Conservation (phyloP, 306 rosid genomes). For the Gastrolobium villosum region DNA sequence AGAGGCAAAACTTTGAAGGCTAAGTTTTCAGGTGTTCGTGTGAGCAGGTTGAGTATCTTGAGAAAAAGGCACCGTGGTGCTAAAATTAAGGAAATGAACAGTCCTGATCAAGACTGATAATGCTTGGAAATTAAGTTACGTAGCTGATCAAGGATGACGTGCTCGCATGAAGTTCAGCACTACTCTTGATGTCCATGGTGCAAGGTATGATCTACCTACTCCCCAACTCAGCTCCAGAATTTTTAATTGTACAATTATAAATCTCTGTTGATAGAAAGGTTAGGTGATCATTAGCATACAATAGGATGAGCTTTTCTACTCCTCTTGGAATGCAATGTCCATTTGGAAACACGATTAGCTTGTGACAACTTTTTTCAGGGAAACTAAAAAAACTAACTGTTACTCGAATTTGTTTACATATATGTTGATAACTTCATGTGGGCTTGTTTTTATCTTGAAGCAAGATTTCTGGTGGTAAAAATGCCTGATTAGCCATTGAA, state of each 20-base stretch:
- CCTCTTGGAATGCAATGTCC: slow-evolving; percentile 5
- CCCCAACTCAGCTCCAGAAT: background rate
- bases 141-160: slow-evolving; percentile 18
- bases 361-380: background rate
- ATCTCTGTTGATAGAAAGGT: slow-evolving; percentile 20
- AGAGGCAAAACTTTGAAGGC: slow-evolving; percentile 45
- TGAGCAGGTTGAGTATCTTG: slow-evolving; percentile 55
- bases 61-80: slow-evolving; percentile 65
- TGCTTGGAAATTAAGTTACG: background rate
- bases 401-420: slow-evolving; percentile 2
- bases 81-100: slow-evolving; percentile 52
- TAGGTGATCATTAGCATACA: slow-evolving; percentile 17
- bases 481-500: background rate
- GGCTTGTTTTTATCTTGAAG: background rate
- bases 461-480: background rate
- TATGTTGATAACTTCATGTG: slow-evolving; percentile 6
- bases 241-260: background rate
- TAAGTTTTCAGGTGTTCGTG: slow-evolving; percentile 47
- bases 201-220: slow-evolving; percentile 16
- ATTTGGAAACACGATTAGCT: slow-evolving; percentile 17
- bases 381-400: background rate
- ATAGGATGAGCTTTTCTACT: slow-evolving; percentile 12
- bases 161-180: slow-evolving; percentile 11
- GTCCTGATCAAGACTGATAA: slow-evolving; percentile 35
- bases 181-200: slow-evolving; percentile 36